These are phyloP conservation scores for Fusarium nisikadoi DNA, from an alignment of 2,329 filamentous ascomycete genomes.

Conservation along the genomic window DNA sequence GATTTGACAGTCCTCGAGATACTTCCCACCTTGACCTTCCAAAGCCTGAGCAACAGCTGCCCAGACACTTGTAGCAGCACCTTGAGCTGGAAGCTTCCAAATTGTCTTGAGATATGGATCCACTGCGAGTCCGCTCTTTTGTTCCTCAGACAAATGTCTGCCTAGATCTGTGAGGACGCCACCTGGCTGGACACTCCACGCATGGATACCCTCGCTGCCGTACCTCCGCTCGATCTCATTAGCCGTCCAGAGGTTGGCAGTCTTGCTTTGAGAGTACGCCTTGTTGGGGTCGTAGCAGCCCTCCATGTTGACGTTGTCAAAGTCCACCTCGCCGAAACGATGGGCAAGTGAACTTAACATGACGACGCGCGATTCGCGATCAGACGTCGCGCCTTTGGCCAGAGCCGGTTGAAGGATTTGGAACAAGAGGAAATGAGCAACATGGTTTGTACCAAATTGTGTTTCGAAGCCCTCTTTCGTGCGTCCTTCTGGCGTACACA, in stretches of 20 bases:
- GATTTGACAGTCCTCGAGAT: conserved; percentile 11
- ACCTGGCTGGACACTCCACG: conserved; percentile 5
- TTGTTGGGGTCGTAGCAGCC: conserved; percentile 3
- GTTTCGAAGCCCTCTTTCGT: conserved; percentile 4
- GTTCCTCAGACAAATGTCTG: neutral
- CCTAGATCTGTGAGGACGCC: neutral
- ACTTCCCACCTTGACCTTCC: conserved; percentile 1
- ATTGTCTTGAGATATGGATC: conserved; percentile 2
- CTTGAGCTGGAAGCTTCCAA: neutral
- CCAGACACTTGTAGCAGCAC: conserved; percentile 9
- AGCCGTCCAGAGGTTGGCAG: conserved; percentile 9
- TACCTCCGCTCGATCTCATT: conserved; percentile 5
- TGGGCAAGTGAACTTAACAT: neutral
- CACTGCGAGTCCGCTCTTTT: neutral
- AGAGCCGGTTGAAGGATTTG: neutral
- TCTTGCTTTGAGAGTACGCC: neutral
- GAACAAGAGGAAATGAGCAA: neutral
- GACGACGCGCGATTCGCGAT: neutral
- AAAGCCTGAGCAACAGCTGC: neutral
- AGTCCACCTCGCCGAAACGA: neutral
- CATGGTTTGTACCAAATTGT: conserved; percentile 9
- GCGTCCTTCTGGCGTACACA: neutral
- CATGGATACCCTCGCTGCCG: neutral
- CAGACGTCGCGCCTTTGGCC: neutral
- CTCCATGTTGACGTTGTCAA: conserved; percentile 6